Percentiles rank a stretch among this genome's conserved stretches.
These are phyloP conservation scores for Yamadazyma oceani DNA, from an alignment of 1,139 yeast species.

Conservation along the genomic window DNA sequence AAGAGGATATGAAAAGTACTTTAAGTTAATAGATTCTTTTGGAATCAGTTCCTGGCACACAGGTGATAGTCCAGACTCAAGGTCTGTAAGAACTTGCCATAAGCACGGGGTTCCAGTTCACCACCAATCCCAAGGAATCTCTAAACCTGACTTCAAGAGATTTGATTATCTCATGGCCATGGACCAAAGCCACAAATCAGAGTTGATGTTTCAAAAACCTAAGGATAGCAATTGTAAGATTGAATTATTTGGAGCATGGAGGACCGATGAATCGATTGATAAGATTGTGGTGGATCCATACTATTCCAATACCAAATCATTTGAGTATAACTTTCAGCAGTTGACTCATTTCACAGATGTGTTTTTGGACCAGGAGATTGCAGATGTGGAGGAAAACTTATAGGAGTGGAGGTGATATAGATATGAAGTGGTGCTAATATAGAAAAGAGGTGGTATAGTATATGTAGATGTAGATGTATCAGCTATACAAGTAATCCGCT, in stretches of 20 bases:
- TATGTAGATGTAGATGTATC: no score
- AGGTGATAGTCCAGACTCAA: conserved; percentile 78
- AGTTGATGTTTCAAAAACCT: conserved; percentile 63
- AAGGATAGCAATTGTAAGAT: conserved; percentile 49
- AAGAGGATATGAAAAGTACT: conserved; percentile 36
- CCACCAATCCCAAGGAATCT: conserved; percentile 76
- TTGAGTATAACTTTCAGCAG: conserved; percentile 76
- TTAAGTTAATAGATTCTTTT: conserved; percentile 72
- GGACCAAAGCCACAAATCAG: conserved; percentile 69
- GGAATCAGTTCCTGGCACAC: conserved; percentile 86
- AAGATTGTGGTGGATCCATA: conserved; percentile 84
- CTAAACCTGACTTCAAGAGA: conserved; percentile 53
- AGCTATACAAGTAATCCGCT: no score
- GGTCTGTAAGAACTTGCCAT: conserved; percentile 69
- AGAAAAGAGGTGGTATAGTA: no score
- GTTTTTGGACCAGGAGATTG: conserved; percentile 53
- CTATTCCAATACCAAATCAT: conserved; percentile 83
- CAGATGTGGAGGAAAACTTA: neutral
- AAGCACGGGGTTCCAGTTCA: conserved; percentile 71
- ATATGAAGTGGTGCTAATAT: no score
- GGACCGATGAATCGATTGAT: conserved; percentile 48
- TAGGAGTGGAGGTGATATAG: neutral
- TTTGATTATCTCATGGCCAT: conserved; percentile 87
- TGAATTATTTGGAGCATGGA: conserved; percentile 76
- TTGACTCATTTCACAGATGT: conserved; percentile 70